A percentile compares a stretch with the other conserved stretches of the same genome.
phyloP scores from a whole-genome alignment of 169 alveolate species.

The Plasmodium sp. region DNA sequence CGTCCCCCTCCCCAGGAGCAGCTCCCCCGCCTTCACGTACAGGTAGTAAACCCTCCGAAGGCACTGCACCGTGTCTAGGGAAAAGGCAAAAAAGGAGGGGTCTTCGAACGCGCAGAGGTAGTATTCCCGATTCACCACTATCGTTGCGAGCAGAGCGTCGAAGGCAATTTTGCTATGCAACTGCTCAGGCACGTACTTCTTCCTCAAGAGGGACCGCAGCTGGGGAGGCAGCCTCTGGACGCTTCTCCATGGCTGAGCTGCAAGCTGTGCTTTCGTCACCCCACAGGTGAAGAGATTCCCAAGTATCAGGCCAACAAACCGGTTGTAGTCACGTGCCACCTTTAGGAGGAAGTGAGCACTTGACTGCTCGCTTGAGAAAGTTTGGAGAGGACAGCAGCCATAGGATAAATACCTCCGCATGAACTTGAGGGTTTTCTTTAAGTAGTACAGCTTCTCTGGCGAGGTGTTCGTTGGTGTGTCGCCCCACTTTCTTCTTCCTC shows the following conservation, averaged over 20 bases:
- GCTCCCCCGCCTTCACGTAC: neutral
- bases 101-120: neutral
- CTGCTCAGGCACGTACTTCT: slow-evolving; percentile 16
- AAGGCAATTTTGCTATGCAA: slow-evolving; percentile 14
- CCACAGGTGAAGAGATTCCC: neutral
- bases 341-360: slow-evolving; percentile 38
- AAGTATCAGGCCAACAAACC: slow-evolving; percentile 14
- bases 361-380: slow-evolving; percentile 25
- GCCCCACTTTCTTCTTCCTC: neutral
- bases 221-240: neutral
- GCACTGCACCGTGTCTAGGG: slow-evolving; percentile 5
- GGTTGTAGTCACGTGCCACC: slow-evolving; percentile 21
- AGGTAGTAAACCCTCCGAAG: slow-evolving; percentile 16
- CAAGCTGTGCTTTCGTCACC: neutral
- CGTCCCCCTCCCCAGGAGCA: neutral
- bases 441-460: neutral
- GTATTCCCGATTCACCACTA: slow-evolving; percentile 2
- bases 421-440: slow-evolving; percentile 26
- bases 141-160: slow-evolving; percentile 15
- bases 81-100: neutral
- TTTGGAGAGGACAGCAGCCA: slow-evolving; percentile 42
- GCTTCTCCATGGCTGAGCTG: neutral
- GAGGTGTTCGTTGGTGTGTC: neutral
- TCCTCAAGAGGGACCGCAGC: neutral
- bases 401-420: slow-evolving; percentile 32